Base-by-base conservation (phyloP, 1,284 basidiomycete genomes). In the Heliocybe sulcata region DNA sequence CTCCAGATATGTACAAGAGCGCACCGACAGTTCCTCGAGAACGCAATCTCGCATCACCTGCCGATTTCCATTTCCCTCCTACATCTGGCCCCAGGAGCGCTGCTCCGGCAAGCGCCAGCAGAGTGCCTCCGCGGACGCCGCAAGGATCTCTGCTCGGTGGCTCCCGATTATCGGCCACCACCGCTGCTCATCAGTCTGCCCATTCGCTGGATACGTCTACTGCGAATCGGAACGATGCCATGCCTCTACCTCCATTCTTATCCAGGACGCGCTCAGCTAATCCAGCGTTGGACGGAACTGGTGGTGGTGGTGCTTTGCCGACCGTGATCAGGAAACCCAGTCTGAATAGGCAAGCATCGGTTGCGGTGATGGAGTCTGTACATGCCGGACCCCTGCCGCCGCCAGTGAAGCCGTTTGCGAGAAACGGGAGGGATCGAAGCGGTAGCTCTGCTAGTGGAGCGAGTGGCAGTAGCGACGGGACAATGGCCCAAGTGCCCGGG, bases 231-330 rank as follows among this genome's bases (percentile, higher is more conserved):
- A 20, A 64, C 69, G 23, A 63, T 69, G 4, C 64, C 72, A 19
- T 61, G 19, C 38, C 16, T n/a, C 38, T 65, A 2, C 67, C 73
- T 12, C 67, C 72, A 19, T 66, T 71, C 0, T 69, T 82, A 16
- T 64, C 71, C 23, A 74, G 81, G 54, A 70, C 78, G 25, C 75
- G 77, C 35, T 83, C 82, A 9, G 74, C 80, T 6, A 81, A 79
- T 9, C 71, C 76, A 1, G 64, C 75, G 14, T 72, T 74, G 22
- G 72, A 72, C 48, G 67, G 71, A 3, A 55, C 62, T 12, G 55
- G 60, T 6, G 27, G 57, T 22, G 54, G 57, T 9, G 55, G 54
- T 2, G 33, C 35, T n/a, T 61, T 60, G 35, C n/a, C 57, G 27
- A 45, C 51, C 3, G 38, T 67, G 3, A 42, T 50, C 29, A 65